A percentile compares a stretch with the other conserved stretches of the same genome.
Evolutionary conservation across 306 rosid species (phyloP).

Genomic region (Cicer yamashitae): DNA sequence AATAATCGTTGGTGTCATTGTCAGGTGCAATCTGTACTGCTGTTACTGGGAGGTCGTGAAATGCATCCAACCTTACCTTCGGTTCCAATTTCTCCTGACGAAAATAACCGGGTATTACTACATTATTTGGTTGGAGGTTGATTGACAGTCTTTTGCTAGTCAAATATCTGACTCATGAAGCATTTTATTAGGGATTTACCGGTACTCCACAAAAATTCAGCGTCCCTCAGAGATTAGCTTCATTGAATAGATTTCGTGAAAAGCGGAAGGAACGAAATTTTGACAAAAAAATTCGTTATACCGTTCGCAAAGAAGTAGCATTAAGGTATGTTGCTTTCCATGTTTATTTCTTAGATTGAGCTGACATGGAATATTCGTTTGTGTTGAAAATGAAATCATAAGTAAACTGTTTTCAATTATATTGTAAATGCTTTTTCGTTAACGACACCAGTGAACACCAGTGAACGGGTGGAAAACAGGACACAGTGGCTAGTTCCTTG

Average conservation of each 20-base stretch:
- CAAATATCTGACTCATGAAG: slow-evolving; percentile 53
- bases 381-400: neutral
- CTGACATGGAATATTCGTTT: slow-evolving; percentile 12
- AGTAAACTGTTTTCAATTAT: slow-evolving; percentile 19
- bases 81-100: slow-evolving; percentile 49
- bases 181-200: slow-evolving; percentile 63
- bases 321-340: slow-evolving; percentile 61
- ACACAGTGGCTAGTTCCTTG: slow-evolving; percentile 25
- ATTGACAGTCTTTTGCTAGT: slow-evolving; percentile 44
- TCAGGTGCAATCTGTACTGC: slow-evolving; percentile 83
- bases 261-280: slow-evolving; percentile 79
- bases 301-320: slow-evolving; percentile 85
- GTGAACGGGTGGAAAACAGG: slow-evolving; percentile 28
- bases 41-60: slow-evolving; percentile 74
- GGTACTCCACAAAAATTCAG: slow-evolving; percentile 63
- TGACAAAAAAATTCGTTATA: slow-evolving; percentile 83
- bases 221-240: slow-evolving; percentile 76
- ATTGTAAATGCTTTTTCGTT: slow-evolving; percentile 6
- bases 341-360: slow-evolving; percentile 36
- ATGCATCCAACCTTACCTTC: slow-evolving; percentile 58
- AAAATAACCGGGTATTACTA: slow-evolving; percentile 60
- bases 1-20: slow-evolving; percentile 41
- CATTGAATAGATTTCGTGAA: slow-evolving; percentile 81
- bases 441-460: slow-evolving; percentile 7
- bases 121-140: slow-evolving; percentile 42